Conservation (phyloP, 306 rosid species). For the Betula pendula region DNA sequence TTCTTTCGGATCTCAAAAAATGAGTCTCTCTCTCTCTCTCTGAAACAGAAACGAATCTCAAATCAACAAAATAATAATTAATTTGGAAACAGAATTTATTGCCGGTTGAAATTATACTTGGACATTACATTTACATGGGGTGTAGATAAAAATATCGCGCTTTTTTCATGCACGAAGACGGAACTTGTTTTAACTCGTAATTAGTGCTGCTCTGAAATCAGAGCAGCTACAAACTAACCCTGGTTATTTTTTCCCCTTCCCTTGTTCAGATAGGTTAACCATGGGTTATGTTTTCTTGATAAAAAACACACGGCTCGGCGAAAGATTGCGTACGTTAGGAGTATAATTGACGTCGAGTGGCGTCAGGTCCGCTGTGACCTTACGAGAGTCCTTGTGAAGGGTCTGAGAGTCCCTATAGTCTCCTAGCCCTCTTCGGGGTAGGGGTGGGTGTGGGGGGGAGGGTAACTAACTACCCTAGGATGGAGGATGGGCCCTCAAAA, state of each 20-base stretch:
- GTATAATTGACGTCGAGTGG: too few relatives aligned
- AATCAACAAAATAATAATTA: constrained; percentile 14
- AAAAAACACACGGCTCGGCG: too few relatives aligned
- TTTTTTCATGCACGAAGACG: constrained; percentile 4
- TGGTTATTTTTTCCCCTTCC: background rate
- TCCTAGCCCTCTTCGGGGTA: too few relatives aligned
- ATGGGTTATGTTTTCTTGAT: background rate
- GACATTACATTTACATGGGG: background rate
- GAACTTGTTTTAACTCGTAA: constrained; percentile 3
- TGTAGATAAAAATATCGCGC: constrained; percentile 15
- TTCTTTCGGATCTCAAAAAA: constrained; percentile 41
- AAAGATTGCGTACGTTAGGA: too few relatives aligned
- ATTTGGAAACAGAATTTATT: constrained; percentile 1
- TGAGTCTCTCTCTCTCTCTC: constrained; percentile 10
- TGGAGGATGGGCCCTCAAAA: too few relatives aligned
- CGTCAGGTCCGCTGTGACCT: too few relatives aligned
- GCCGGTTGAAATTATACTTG: background rate
- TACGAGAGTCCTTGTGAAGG: too few relatives aligned
- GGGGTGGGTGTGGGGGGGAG: too few relatives aligned
- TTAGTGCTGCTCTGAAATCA: constrained; percentile 23
- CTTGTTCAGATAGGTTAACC: too few relatives aligned
- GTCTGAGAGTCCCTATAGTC: too few relatives aligned
- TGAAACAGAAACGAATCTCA: constrained; percentile 12
- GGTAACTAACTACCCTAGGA: too few relatives aligned
- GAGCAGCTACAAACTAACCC: constrained; percentile 32